Evolutionary conservation across 306 rosid genomes (phyloP), one percentile per base, ranked within the genome.

Genomic region (Biancaea sappan): DNA sequence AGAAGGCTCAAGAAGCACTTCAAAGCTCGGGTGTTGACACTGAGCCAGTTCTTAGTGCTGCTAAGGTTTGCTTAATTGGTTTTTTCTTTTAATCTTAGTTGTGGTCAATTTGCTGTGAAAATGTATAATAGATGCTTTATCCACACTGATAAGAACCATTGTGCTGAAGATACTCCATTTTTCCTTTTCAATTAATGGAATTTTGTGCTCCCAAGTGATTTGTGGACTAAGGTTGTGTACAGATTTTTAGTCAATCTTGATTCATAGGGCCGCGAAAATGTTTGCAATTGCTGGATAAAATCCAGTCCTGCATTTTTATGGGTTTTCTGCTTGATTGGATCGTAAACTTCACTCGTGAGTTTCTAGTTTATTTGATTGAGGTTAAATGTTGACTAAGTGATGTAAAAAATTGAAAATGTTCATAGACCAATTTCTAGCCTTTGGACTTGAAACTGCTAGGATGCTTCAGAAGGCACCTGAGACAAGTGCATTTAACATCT

Each of bases 1-100:
- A 85, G 86, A 87, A 77, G 74, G 99, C 96, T 9, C 93, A 92
- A 57, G 92, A 92, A 77, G 91, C 89, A 21, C 84, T 94, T 14
- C 87, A 88, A 50, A 84, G 85, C 82, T 72, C 93, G 22, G 97
- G 97, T 80, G 15, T 94, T 70, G 92, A 90, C 66, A 75, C 96
- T 0, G 62, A 88, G 75, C 93, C 95, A 50, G 88, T 90, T 78
- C 40, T 86, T 52, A 34, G 25, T 68, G 97, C 90, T 78, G 96
- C 96, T 48, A 87, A 94, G 99, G 99, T 94, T 71, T 61, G 37
- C 35, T 60, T 41, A 2, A 19, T 69, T 41, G 43, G 8, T 2
- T 21, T 56, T 37, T 13, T 59, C 19, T 22, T 26, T 28, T n/a
- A n/a, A 16, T 15, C 12, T 37, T 24, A 6, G 34, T 29, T 58